A percentile compares a stretch with the other conserved stretches of the same genome.
phyloP scores from a whole-genome alignment of 2,329 filamentous ascomycete genomes.

The Paraphaeosphaeria sporulosa region DNA sequence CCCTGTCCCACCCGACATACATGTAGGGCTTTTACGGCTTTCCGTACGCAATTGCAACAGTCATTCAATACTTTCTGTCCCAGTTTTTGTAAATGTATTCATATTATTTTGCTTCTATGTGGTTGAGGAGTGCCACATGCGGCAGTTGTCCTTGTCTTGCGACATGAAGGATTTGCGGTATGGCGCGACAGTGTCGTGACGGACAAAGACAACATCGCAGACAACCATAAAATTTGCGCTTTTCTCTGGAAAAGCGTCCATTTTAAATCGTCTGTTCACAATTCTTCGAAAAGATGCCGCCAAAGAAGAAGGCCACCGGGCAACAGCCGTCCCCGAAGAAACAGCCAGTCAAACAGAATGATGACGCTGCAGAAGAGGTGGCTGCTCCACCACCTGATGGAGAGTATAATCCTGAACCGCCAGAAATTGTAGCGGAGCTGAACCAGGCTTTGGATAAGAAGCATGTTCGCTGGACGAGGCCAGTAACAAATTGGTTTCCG shows the following conservation, averaged over 20 bases:
- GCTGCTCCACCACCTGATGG: background rate
- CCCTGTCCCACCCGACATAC: too few relatives aligned
- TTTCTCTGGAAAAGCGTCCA: background rate
- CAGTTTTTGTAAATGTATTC: background rate
- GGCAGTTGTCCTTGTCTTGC: background rate
- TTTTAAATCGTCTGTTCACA: too few relatives aligned
- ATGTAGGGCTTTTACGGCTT: too few relatives aligned
- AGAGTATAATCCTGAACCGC: background rate
- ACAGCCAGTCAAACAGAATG: background rate
- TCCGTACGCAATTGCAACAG: background rate
- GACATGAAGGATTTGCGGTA: background rate
- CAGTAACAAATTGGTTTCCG: background rate
- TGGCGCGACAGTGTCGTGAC: background rate
- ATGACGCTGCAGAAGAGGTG: background rate
- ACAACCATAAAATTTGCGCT: background rate
- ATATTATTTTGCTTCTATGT: background rate
- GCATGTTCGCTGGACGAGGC: background rate
- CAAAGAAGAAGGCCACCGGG: background rate
- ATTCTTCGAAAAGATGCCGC: background rate
- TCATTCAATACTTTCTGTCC: background rate
- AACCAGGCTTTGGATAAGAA: background rate
- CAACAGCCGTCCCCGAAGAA: background rate
- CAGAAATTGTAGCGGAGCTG: background rate
- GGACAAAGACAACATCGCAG: slow-evolving; percentile 7
- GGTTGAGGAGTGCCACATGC: background rate